Evolutionary conservation across 2,329 filamentous ascomycete genomes (phyloP), one percentile per base, ranked within the genome.

Genomic region (Pseudocercospora cruenta): DNA sequence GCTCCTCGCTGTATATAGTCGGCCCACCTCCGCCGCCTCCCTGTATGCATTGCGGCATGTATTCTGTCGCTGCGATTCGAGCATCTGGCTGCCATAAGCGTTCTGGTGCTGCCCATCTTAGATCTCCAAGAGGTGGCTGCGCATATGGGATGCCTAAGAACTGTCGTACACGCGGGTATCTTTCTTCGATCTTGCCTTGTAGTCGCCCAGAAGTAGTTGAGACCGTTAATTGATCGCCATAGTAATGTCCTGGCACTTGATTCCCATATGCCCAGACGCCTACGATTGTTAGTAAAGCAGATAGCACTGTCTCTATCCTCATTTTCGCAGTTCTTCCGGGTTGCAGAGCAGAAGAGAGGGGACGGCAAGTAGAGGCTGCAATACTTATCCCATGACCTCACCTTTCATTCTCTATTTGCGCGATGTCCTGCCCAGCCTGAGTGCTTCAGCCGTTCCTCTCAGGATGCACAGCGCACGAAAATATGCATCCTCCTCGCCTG

Each of bases 131-230:
- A 9, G 78, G 77, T 16, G 77, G 71, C 65, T 75, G 69, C 1
- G 76, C 78, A 61, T 75, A 79, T 10, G 74, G 75, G 39, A 79
- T 77, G 19, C 77, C 78, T 19, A 80, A 63, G 59, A 77, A 80
- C 45, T 79, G 57, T 21, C 47, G 47, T 51, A 51, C 47, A 12
- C 22, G 14, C 7, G 47, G 47, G 12, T 51, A 51, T 14, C 6
- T 26, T 9, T 51, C 22, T 21, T 24, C 64, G 16, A 66, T 63
- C 60, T 59, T 66, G 21, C 64, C 64, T 19, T 63, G 64, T 2
- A 55, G 45, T 47, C 43, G 60, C 16, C 64, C 64, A 8, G 64
- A 63, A 28, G 64, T 63, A 4, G 64, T 66, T 45, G 64, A 53
- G 2, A 66, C 43, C 2, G 59, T 62, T n/a, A 66, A 19, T 7